Evolutionary conservation across 139 green algal species (phyloP).

Genomic region (Monoraphidium neglectum): DNA sequence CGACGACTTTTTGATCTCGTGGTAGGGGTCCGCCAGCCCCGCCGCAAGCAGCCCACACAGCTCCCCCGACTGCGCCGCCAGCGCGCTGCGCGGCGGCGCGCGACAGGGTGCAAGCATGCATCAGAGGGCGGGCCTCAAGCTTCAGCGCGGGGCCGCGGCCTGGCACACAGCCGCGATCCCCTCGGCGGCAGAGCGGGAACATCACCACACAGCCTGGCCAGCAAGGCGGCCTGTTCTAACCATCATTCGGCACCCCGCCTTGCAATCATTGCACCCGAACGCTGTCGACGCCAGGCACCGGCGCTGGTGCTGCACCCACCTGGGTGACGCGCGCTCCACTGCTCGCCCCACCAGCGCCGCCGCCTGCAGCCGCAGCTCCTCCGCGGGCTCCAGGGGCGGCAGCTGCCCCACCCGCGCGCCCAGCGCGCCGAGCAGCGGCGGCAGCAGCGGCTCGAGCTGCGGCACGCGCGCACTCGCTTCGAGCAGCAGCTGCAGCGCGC

Average conservation of each 20-base stretch:
- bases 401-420: constrained; percentile 48
- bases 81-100: constrained; percentile 2
- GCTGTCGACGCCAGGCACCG: too few relatives aligned
- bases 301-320: too few relatives aligned
- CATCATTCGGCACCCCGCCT: too few relatives aligned
- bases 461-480: constrained; percentile 14
- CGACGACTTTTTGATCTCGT: constrained; percentile 76
- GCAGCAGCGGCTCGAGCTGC: constrained; percentile 34
- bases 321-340: constrained; percentile 19
- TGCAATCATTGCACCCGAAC: too few relatives aligned
- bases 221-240: too few relatives aligned
- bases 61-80: constrained; percentile 33
- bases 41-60: constrained; percentile 30
- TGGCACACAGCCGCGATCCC: too few relatives aligned
- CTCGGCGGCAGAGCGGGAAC: too few relatives aligned
- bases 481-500: constrained; percentile 44
- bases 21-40: constrained; percentile 67
- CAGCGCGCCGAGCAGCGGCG: constrained; percentile 58
- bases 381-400: constrained; percentile 62
- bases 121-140: too few relatives aligned
- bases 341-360: constrained; percentile 26
- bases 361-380: constrained; percentile 62
- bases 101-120: not conserved
- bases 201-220: too few relatives aligned
- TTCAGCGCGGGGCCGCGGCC: too few relatives aligned